phyloP scores from a whole-genome alignment of 1,284 basidiomycete species.

The Trichosporon asahii region DNA sequence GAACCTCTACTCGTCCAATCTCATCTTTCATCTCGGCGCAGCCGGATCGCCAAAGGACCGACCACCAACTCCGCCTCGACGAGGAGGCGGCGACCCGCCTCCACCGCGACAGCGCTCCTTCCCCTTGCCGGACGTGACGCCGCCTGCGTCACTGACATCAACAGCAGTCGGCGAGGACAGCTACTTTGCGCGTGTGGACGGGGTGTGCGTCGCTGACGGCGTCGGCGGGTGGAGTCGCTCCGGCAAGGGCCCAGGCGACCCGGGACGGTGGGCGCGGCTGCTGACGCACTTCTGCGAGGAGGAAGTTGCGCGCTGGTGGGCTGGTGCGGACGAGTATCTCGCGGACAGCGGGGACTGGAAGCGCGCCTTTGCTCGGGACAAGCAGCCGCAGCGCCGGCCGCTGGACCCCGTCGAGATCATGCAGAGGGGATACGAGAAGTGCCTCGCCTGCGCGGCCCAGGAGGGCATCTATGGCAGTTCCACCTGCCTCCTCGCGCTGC shows the following conservation, averaged over 20 bases:
- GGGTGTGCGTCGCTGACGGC: conserved; percentile 52
- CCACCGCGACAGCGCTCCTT: conserved; percentile 41
- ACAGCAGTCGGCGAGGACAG: conserved; percentile 51
- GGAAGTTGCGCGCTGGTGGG: conserved; percentile 45
- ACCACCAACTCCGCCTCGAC: conserved; percentile 17
- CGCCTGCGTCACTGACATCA: conserved; percentile 30
- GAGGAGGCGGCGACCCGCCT: conserved; percentile 21
- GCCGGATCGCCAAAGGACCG: conserved; percentile 43
- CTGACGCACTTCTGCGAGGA: conserved; percentile 50
- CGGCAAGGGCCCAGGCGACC: conserved; percentile 43
- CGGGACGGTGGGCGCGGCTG: conserved; percentile 45
- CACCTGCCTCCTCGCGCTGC: conserved; percentile 58
- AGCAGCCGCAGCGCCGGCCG: conserved; percentile 23
- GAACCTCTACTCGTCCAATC: conserved; percentile 33
- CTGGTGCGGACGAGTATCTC: conserved; percentile 40
- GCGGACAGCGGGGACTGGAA: conserved; percentile 19
- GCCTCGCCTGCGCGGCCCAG: conserved; percentile 50
- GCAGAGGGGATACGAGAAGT: conserved; percentile 59
- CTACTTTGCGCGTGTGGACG: conserved; percentile 47
- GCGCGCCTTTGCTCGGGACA: conserved; percentile 12
- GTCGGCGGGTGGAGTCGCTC: conserved; percentile 50
- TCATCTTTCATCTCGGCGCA: conserved; percentile 45
- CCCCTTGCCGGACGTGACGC: conserved; percentile 35
- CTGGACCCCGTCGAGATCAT: conserved; percentile 59
- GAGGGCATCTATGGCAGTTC: conserved; percentile 58